phyloP scores from a whole-genome alignment of 352 stramenopile species.

The Globisporangium nunn region DNA sequence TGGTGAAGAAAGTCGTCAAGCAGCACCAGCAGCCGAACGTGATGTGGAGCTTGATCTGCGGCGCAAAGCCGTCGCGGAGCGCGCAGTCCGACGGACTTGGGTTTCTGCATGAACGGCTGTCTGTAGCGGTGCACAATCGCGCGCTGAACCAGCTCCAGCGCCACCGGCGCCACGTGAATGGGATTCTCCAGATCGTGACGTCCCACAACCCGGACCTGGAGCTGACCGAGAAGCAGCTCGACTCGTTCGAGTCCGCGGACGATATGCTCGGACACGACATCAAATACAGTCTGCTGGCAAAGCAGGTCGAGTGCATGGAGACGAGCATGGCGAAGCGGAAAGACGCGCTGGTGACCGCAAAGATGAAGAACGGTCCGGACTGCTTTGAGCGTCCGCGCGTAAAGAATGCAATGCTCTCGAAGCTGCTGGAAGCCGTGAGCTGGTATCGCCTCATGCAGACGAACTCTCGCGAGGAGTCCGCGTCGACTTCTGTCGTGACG shows the following conservation, averaged over 20 bases:
- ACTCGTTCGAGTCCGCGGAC: conserved; percentile 67
- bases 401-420: conserved; percentile 60
- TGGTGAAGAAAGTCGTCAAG: conserved; percentile 22
- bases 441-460: conserved; percentile 82
- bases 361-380: conserved; percentile 51
- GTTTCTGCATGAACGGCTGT: conserved; percentile 48
- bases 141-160: conserved; percentile 75
- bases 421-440: conserved; percentile 74
- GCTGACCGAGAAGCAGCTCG: conserved; percentile 74
- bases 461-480: conserved; percentile 62
- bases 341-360: conserved; percentile 39
- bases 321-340: conserved; percentile 37
- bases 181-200: conserved; percentile 77
- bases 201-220: conserved; percentile 73
- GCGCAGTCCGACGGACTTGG: conserved; percentile 46
- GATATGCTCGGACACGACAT: conserved; percentile 71
- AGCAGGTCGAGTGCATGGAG: conserved; percentile 48
- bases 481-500: conserved; percentile 37
- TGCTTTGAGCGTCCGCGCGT: conserved; percentile 53
- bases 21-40: conserved; percentile 22
- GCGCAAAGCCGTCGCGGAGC: conserved; percentile 20
- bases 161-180: conserved; percentile 63
- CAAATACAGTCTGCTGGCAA: conserved; percentile 58
- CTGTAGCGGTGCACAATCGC: conserved; percentile 50
- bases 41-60: conserved; percentile 68